Conservation (phyloP, 106 monocot species). For the Dendrobium catenatum region DNA sequence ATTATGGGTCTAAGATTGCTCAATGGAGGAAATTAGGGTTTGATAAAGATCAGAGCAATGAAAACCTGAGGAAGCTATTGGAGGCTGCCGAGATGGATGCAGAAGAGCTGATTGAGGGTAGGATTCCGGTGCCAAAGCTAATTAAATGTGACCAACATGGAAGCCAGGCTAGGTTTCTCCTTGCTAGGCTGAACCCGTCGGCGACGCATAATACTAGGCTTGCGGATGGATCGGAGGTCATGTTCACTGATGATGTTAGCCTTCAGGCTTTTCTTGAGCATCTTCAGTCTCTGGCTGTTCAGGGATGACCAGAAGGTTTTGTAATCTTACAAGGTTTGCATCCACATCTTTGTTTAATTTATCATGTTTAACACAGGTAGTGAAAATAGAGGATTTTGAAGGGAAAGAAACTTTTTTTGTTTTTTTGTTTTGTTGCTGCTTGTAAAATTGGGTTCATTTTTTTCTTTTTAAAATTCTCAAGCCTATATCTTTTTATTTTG, state of each 20-base stretch:
- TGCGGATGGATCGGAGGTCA: constrained; percentile 57
- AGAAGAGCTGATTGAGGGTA: constrained; percentile 43
- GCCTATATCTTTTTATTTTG: no score
- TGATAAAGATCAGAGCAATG: constrained; percentile 64
- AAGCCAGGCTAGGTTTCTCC: constrained; percentile 88
- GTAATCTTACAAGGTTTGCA: neutral
- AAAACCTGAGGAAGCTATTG: constrained; percentile 75
- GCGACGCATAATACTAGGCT: constrained; percentile 57
- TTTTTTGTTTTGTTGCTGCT: no score
- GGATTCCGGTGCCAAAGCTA: constrained; percentile 76
- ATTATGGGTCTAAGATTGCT: constrained; percentile 80
- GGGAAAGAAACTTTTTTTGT: no score
- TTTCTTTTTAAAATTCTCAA: no score
- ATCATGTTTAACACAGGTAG: no score
- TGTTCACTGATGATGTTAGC: constrained; percentile 93
- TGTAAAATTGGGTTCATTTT: no score
- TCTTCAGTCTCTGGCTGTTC: constrained; percentile 87
- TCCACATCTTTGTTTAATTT: no score
- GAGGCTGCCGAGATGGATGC: constrained; percentile 85
- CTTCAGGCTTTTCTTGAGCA: constrained; percentile 88
- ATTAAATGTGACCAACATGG: constrained; percentile 87
- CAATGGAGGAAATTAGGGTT: constrained; percentile 76
- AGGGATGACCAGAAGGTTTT: constrained; percentile 27
- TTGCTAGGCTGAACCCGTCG: constrained; percentile 86
- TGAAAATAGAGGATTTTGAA: no score